phyloP scores from a whole-genome alignment of 2,329 filamentous ascomycete species.

The Coniella lustricola region DNA sequence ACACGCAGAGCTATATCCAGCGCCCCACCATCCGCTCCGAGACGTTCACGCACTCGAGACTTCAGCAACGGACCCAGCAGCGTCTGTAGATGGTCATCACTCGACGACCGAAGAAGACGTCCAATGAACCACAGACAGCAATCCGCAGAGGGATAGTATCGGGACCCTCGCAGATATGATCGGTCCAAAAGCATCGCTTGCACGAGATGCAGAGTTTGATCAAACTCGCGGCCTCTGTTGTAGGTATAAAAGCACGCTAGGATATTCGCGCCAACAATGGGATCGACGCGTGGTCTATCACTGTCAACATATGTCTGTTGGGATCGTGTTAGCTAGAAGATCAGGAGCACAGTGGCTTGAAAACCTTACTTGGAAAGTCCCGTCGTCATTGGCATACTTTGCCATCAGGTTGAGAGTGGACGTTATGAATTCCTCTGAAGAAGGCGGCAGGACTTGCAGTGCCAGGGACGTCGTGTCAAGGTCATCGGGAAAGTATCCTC shows the following conservation, averaged over 20 bases:
- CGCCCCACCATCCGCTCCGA: constrained; percentile 21
- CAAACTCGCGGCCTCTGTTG: constrained; percentile 19
- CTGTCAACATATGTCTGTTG: not conserved
- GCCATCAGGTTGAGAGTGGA: not conserved
- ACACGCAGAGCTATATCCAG: constrained; percentile 24
- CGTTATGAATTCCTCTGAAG: not conserved
- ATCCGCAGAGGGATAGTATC: constrained; percentile 26
- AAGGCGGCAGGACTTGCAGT: constrained; percentile 20
- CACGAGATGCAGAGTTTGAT: constrained; percentile 22
- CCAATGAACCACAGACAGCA: constrained; percentile 26
- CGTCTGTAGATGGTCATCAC: constrained; percentile 18
- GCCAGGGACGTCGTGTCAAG: constrained; percentile 28
- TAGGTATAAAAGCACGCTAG: constrained; percentile 26
- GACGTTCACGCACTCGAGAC: constrained; percentile 20
- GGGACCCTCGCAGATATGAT: constrained; percentile 26
- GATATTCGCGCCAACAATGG: constrained; percentile 12
- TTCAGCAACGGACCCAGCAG: constrained; percentile 20
- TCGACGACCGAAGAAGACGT: constrained; percentile 19
- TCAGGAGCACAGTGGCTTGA: not conserved
- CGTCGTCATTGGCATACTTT: not conserved
- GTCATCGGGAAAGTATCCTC: constrained; percentile 26
- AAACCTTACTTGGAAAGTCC: not conserved
- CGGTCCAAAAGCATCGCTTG: constrained; percentile 18
- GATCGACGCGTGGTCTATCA: not conserved
- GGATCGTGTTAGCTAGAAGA: not conserved